phyloP scores from a whole-genome alignment of 345 rosid genomes.

The Pistacia vera region DNA sequence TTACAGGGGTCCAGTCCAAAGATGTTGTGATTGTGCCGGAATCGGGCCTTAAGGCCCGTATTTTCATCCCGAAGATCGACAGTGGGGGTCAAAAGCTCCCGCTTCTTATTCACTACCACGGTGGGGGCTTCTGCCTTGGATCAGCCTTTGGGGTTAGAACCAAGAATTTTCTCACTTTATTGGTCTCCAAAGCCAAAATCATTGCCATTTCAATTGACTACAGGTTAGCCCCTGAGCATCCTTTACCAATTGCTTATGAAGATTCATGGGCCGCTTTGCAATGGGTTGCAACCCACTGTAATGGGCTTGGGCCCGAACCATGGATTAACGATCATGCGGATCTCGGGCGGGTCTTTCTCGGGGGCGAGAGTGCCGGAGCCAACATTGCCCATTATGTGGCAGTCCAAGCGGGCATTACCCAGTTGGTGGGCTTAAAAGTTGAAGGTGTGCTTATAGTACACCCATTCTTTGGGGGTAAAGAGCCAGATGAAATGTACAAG shows the following conservation, averaged over 20 bases:
- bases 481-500: constrained; percentile 30
- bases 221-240: constrained; percentile 41
- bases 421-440: constrained; percentile 25
- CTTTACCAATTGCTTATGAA: constrained; percentile 37
- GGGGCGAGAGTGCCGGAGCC: constrained; percentile 49
- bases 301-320: constrained; percentile 31
- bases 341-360: constrained; percentile 30
- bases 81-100: constrained; percentile 22
- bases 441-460: constrained; percentile 30
- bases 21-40: constrained; percentile 29
- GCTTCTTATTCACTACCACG: constrained; percentile 37
- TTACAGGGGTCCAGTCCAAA: constrained; percentile 26
- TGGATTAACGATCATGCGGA: constrained; percentile 35
- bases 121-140: constrained; percentile 31
- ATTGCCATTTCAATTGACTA: constrained; percentile 36
- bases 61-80: constrained; percentile 24
- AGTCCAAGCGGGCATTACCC: constrained; percentile 25
- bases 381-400: constrained; percentile 36
- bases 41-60: constrained; percentile 24
- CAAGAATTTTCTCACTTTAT: constrained; percentile 16
- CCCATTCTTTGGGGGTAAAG: constrained; percentile 41
- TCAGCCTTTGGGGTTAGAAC: constrained; percentile 25
- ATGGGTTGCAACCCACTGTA: constrained; percentile 34
- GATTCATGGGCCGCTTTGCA: constrained; percentile 43
- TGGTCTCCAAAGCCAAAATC: constrained; percentile 23